Evolutionary conservation across 2,329 filamentous ascomycete species (phyloP), one percentile per base, ranked within the genome.

Genomic region (Thielaviopsis punctulata): DNA sequence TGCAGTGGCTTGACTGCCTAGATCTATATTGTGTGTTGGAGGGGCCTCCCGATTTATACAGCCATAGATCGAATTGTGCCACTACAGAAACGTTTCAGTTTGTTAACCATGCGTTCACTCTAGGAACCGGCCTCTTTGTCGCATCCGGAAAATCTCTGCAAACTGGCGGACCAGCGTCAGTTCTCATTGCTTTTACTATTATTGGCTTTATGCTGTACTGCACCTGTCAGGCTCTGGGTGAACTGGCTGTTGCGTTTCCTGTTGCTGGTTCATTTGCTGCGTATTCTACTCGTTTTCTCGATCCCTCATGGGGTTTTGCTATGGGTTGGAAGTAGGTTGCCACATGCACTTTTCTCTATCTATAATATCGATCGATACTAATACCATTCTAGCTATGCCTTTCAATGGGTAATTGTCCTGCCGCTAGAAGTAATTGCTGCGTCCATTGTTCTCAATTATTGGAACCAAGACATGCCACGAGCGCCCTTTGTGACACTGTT

Each of bases 261-360:
- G 84, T 95, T 22, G 85, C 89, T 21, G 90, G 90, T 52, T 93
- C 88, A 2, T 96, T 95, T 63, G 86, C 87, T 1, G 82, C 87
- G 7, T 95, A 89, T 68, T 92, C 89, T 18, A 95, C 87, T 25
- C 79, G 90, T 18, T 95, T 96, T 61, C 67, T 96, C 18, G 88
- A 95, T 62, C 90, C 89, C 1, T 89, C 89, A 0, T 95, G 87
- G 87, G 88, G 88, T 0, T 94, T 94, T 62, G 86, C 87, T 46
- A 93, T 95, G 85, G 88, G 87, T 15, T 94, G 87, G 87, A 94
- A 93, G 74, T 85, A 65, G 65, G 78, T 73, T 18, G 19, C 30
- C 15, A 2, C 2, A 13, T 18, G 9, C 8, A 23, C 48, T 43
- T 52, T 27, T 15, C 15, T n/a, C 18, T 21, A 10, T 24, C 53